phyloP scores from a whole-genome alignment of 1,284 basidiomycete species.

The Stygiomarasmius scandens region DNA sequence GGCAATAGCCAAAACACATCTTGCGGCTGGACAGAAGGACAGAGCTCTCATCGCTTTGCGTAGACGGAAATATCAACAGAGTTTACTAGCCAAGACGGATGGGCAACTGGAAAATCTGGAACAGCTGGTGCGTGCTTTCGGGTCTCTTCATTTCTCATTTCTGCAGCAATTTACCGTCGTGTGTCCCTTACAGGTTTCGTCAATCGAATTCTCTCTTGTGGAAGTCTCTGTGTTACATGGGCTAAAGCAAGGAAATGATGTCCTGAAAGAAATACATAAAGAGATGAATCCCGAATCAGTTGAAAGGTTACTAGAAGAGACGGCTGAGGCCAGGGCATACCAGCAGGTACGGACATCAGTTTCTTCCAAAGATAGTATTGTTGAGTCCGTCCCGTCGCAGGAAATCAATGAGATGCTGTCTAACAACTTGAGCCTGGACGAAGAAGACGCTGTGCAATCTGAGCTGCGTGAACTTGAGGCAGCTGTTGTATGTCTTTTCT shows the following conservation, averaged over 20 bases:
- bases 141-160: background rate
- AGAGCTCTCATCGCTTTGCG: slow-evolving; percentile 86
- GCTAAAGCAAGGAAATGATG: slow-evolving; percentile 90
- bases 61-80: slow-evolving; percentile 92
- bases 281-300: slow-evolving; percentile 93
- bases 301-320: slow-evolving; percentile 92
- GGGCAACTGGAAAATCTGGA: slow-evolving; percentile 88
- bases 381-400: slow-evolving; percentile 40
- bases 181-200: slow-evolving; percentile 70
- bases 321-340: slow-evolving; percentile 90
- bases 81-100: slow-evolving; percentile 87
- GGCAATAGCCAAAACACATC: slow-evolving; percentile 83
- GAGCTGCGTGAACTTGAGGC: slow-evolving; percentile 76
- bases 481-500: slow-evolving; percentile 23
- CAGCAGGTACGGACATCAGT: slow-evolving; percentile 67
- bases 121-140: slow-evolving; percentile 68
- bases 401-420: slow-evolving; percentile 91
- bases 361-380: background rate
- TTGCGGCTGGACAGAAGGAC: slow-evolving; percentile 83
- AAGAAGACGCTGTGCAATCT: slow-evolving; percentile 90
- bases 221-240: slow-evolving; percentile 93
- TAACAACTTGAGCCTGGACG: slow-evolving; percentile 82
- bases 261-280: slow-evolving; percentile 90
- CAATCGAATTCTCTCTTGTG: slow-evolving; percentile 95
- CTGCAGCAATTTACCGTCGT: background rate